Percentiles rank a stretch among this genome's conserved stretches.
Conservation (phyloP, 1,139 yeast species). For the Suhomyces choctaworum region DNA sequence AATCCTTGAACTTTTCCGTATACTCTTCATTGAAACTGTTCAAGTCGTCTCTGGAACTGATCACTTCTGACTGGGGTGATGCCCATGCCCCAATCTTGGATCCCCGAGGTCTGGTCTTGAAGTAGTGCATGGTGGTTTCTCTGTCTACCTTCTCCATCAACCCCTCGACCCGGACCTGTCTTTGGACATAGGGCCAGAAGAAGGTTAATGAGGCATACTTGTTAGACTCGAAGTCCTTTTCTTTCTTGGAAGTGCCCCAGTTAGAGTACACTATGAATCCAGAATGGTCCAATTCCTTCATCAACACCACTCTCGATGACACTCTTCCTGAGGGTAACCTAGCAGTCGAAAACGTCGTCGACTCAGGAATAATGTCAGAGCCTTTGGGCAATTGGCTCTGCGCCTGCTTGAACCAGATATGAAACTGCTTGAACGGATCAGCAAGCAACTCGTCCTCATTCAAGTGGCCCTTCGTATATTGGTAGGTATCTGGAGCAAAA, state of each 20-base stretch:
- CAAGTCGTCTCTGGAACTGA: slow-evolving; percentile 60
- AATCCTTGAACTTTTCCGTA: slow-evolving; percentile 59
- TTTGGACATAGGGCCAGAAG: slow-evolving; percentile 87
- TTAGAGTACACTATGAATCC: slow-evolving; percentile 92
- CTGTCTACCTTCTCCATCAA: slow-evolving; percentile 68
- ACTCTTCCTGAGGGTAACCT: slow-evolving; percentile 85
- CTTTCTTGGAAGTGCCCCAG: slow-evolving; percentile 85
- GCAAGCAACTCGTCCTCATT: slow-evolving; percentile 51
- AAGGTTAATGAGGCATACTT: slow-evolving; percentile 83
- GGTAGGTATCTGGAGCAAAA: slow-evolving; percentile 87
- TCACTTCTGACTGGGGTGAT: slow-evolving; percentile 74
- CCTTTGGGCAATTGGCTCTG: slow-evolving; percentile 48
- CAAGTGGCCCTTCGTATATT: slow-evolving; percentile 71
- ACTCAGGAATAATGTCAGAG: slow-evolving; percentile 63
- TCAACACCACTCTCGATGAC: slow-evolving; percentile 76
- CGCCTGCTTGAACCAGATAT: slow-evolving; percentile 87
- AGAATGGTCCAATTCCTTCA: slow-evolving; percentile 81
- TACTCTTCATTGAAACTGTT: slow-evolving; percentile 51
- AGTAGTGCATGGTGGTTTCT: slow-evolving; percentile 77
- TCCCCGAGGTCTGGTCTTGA: slow-evolving; percentile 85
- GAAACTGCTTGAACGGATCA: slow-evolving; percentile 77
- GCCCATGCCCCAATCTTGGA: slow-evolving; percentile 98
- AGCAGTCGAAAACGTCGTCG: slow-evolving; percentile 81
- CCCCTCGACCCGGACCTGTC: slow-evolving; percentile 95
- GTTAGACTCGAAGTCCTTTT: slow-evolving; percentile 66